These are phyloP conservation scores for Candida cerambycidarum DNA, from an alignment of 805 yeast species.

Conservation along the genomic window DNA sequence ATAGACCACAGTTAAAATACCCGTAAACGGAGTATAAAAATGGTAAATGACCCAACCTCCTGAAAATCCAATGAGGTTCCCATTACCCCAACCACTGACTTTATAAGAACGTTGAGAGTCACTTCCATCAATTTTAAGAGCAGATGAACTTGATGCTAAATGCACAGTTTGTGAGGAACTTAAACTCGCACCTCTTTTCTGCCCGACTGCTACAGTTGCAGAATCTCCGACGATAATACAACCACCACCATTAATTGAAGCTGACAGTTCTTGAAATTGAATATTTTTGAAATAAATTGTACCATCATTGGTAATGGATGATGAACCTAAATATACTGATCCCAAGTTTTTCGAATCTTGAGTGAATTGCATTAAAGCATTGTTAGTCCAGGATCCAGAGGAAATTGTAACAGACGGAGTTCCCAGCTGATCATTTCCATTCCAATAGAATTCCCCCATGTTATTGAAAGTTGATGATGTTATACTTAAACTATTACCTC, in stretches of 20 bases:
- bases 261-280: constrained; percentile 17
- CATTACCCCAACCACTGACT: constrained; percentile 27
- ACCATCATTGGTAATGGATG: constrained; percentile 20
- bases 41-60: neutral
- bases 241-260: constrained; percentile 18
- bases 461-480: constrained; percentile 17
- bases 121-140: constrained; percentile 16
- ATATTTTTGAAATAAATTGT: constrained; percentile 24
- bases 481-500: neutral
- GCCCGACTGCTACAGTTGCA: constrained; percentile 12
- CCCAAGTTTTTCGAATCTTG: constrained; percentile 19
- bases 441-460: constrained; percentile 25
- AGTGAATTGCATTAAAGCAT: constrained; percentile 21
- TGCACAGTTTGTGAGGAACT: constrained; percentile 1
- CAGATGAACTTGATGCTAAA: constrained; percentile 10
- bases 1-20: constrained; percentile 1
- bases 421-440: constrained; percentile 20
- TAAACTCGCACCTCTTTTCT: constrained; percentile 7
- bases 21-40: neutral
- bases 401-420: constrained; percentile 16
- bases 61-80: constrained; percentile 23
- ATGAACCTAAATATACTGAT: constrained; percentile 16
- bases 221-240: constrained; percentile 17
- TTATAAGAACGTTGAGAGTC: constrained; percentile 17
- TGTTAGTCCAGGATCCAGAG: constrained; percentile 17